Evolutionary conservation across 805 yeast genomes (phyloP).

Genomic region (Lipomyces orientalis): DNA sequence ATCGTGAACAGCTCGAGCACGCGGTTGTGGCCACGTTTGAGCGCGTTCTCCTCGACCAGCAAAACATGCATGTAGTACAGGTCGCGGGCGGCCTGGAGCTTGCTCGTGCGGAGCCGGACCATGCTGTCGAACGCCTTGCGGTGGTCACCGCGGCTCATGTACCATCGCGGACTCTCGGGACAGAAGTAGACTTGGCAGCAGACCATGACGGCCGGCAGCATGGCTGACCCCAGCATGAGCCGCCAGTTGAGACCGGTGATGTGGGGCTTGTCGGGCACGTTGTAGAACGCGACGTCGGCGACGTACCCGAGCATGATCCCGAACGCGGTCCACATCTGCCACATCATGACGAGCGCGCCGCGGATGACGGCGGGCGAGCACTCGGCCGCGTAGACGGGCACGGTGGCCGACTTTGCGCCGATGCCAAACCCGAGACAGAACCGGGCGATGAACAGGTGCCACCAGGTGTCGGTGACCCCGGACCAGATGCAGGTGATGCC

Average conservation of each 20-base stretch:
- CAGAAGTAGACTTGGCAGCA: constrained; percentile 59
- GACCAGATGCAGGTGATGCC: constrained; percentile 68
- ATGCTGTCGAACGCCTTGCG: constrained; percentile 59
- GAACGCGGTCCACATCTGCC: constrained; percentile 79
- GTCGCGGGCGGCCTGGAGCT: constrained; percentile 68
- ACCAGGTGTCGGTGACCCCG: constrained; percentile 65
- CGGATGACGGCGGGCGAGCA: constrained; percentile 62
- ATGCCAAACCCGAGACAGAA: constrained; percentile 67
- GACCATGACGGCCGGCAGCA: constrained; percentile 62
- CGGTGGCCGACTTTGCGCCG: constrained; percentile 70
- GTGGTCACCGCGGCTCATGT: constrained; percentile 59
- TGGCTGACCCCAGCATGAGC: constrained; percentile 68
- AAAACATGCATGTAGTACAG: constrained; percentile 63
- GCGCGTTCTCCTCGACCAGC: constrained; percentile 52
- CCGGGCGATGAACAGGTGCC: constrained; percentile 64
- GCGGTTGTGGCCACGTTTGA: constrained; percentile 47
- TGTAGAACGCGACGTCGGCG: constrained; percentile 61
- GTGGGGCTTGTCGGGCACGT: constrained; percentile 45
- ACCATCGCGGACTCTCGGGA: constrained; percentile 77
- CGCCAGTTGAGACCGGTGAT: constrained; percentile 55
- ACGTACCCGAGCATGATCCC: constrained; percentile 74
- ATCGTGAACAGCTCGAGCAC: constrained; percentile 58
- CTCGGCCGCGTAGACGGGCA: constrained; percentile 71
- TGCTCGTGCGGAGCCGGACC: constrained; percentile 52
- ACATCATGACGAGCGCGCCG: constrained; percentile 71